Conservation (phyloP, 1,139 yeast genomes). For the Scheffersomyces titani region DNA sequence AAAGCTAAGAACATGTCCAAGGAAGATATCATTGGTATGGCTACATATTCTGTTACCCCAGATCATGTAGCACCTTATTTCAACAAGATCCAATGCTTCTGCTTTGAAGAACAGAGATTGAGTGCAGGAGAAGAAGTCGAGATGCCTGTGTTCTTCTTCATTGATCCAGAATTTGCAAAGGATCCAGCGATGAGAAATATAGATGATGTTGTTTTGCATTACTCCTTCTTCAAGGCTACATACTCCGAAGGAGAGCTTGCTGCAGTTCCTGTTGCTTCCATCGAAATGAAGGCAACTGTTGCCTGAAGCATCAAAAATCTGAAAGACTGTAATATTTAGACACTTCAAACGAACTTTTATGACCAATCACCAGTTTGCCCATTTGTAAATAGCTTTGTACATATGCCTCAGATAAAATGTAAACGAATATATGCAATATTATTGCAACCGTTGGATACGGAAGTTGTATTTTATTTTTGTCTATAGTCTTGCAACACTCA, state of each 20-base stretch:
- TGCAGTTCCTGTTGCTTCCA: slow-evolving; percentile 37
- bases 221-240: slow-evolving; percentile 84
- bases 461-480: not conserved
- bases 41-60: slow-evolving; percentile 94
- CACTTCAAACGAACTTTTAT: not conserved
- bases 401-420: not conserved
- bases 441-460: not conserved
- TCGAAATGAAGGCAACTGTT: slow-evolving; percentile 19
- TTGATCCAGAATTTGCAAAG: slow-evolving; percentile 95
- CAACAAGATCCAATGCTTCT: slow-evolving; percentile 95
- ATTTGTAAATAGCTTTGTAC: not conserved
- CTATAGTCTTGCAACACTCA: not conserved
- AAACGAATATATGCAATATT: not conserved
- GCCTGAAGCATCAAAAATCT: not conserved
- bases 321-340: not conserved
- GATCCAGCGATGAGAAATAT: slow-evolving; percentile 93
- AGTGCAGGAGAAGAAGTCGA: slow-evolving; percentile 98
- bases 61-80: slow-evolving; percentile 96
- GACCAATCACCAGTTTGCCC: not conserved
- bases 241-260: slow-evolving; percentile 48
- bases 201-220: slow-evolving; percentile 87
- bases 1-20: slow-evolving; percentile 85
- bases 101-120: slow-evolving; percentile 94
- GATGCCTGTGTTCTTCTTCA: slow-evolving; percentile 98
- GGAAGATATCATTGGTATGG: slow-evolving; percentile 96